Percentiles rank a stretch among this genome's conserved stretches.
phyloP scores from a whole-genome alignment of 75 land plant species.

The Chamaecyparis obtusa region DNA sequence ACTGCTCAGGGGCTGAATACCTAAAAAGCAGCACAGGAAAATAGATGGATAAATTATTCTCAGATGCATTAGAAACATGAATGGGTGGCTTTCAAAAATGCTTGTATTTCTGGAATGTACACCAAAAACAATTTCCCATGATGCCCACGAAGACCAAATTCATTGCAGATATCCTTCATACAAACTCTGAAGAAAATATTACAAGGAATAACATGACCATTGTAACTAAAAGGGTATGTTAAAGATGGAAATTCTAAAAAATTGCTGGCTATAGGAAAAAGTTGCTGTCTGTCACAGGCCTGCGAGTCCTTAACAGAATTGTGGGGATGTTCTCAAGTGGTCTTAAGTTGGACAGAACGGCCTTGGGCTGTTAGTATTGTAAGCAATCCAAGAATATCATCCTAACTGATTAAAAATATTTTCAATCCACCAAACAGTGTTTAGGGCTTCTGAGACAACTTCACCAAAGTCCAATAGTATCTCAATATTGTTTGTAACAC shows the following conservation, averaged over 20 bases:
- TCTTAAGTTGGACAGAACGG: background rate
- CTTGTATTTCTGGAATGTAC: background rate
- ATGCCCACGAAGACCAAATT: background rate
- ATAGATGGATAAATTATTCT: background rate
- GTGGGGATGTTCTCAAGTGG: background rate
- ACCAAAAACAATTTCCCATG: background rate
- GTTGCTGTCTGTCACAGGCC: background rate
- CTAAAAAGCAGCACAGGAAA: conserved; percentile 25
- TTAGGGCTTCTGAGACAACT: background rate
- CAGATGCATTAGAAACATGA: background rate
- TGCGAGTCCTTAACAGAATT: background rate
- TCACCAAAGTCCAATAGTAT: background rate
- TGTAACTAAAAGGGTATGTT: background rate
- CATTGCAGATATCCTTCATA: background rate
- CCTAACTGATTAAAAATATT: background rate
- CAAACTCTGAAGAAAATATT: background rate
- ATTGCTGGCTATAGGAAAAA: background rate
- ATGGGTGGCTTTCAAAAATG: background rate
- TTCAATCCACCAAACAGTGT: background rate
- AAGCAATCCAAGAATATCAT: background rate
- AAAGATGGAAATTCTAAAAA: background rate
- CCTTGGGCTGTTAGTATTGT: background rate
- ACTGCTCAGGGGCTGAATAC: conserved; percentile 99
- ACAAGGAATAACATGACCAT: background rate
- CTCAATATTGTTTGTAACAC: background rate